A percentile compares a stretch with the other conserved stretches of the same genome.
Evolutionary conservation across 2,329 filamentous ascomycete species (phyloP).

Genomic region (Sporothrix pallida): DNA sequence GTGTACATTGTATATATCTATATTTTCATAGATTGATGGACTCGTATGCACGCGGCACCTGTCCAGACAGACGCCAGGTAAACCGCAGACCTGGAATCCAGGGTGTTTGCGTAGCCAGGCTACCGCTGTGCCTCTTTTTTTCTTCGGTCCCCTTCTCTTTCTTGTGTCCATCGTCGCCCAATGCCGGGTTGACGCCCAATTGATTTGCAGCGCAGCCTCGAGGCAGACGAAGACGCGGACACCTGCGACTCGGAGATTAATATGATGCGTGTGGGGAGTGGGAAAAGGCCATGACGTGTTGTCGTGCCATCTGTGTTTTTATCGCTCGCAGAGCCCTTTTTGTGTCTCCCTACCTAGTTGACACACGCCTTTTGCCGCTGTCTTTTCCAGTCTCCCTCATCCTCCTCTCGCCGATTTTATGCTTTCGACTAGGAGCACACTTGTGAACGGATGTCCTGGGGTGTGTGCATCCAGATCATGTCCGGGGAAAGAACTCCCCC

Average conservation of each 20-base stretch:
- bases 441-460: neutral
- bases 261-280: neutral
- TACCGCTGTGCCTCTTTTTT: neutral
- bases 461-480: neutral
- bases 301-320: neutral
- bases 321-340: neutral
- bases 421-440: neutral
- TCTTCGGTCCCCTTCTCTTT: neutral
- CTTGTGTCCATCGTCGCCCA: neutral
- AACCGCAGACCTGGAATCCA: conserved; percentile 7
- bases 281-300: neutral
- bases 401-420: neutral
- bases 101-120: neutral
- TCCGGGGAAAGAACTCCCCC: neutral
- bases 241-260: neutral
- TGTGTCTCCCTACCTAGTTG: no score
- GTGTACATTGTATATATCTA: neutral
- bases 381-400: no score
- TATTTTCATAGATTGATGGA: neutral
- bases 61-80: neutral
- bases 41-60: neutral
- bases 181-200: neutral
- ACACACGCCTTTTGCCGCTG: neutral
- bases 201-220: neutral
- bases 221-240: neutral